These are phyloP conservation scores for Phytophthora niederhauseri DNA, from an alignment of 352 stramenopile genomes.

Conservation along the genomic window DNA sequence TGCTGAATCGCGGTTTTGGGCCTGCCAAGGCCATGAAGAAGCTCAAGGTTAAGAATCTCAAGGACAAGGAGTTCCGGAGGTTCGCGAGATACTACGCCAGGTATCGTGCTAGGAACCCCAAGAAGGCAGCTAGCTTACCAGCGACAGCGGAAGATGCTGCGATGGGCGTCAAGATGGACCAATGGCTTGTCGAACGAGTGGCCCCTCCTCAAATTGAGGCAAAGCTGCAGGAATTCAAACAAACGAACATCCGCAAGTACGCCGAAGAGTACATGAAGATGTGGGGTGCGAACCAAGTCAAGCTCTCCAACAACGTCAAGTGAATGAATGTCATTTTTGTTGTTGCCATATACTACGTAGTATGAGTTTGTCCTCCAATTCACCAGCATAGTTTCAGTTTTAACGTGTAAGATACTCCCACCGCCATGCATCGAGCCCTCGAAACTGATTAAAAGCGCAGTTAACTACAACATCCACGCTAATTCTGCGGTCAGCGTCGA, in stretches of 20 bases:
- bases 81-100: slow-evolving; percentile 16
- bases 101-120: slow-evolving; percentile 11
- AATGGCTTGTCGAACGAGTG: slow-evolving; percentile 6
- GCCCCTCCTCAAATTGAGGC: background rate
- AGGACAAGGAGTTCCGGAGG: slow-evolving; percentile 13
- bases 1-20: background rate
- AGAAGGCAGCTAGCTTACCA: slow-evolving; percentile 1
- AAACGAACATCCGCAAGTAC: slow-evolving; percentile 3
- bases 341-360: background rate
- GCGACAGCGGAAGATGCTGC: slow-evolving; percentile 12
- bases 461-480: too few relatives aligned
- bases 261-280: background rate
- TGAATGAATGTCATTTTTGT: background rate
- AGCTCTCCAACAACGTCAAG: slow-evolving; percentile 2
- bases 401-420: background rate
- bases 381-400: background rate
- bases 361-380: background rate
- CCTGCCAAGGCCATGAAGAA: slow-evolving; percentile 11
- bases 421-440: background rate
- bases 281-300: slow-evolving; percentile 6
- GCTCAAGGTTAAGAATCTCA: slow-evolving; percentile 5
- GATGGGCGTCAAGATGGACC: slow-evolving; percentile 4
- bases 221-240: slow-evolving; percentile 3
- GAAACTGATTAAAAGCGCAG: background rate
- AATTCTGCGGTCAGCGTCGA: too few relatives aligned